Evolutionary conservation across 768 basidiomycete genomes (phyloP), one percentile per base, ranked within the genome.

Genomic region (Termitomyces sp.): DNA sequence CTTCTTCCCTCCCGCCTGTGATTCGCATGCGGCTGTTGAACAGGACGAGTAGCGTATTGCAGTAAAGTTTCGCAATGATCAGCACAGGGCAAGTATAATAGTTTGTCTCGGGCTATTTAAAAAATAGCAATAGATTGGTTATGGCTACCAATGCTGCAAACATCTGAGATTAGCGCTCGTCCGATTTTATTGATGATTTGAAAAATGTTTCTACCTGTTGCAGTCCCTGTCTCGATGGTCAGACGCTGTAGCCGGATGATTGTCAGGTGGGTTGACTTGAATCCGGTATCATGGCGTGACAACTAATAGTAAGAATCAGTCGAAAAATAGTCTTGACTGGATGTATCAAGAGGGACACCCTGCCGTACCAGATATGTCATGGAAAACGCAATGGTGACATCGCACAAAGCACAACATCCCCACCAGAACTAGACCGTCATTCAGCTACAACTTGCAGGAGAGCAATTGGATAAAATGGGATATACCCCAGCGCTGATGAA

Each of bases 11-110:
- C 4, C 68, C 64, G 4, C 66, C 67, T 9, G 60, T 48, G 18
- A 70, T 69, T 3, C 64, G 65, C 55, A 68, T 64, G 3, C 71
- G 67, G 41, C 63, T 65, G 58, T 72, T 72, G 60, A 72, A 67
- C 3, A 71, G 57, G 8, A 68, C 69, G 27, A 73, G 64, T 4
- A 73, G 57, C 1, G 69, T 68, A 41, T 73, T 73, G 27, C 69
- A 68, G 57, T 71, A 71, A 9, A 73, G 57, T 45, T 71, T 70
- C 12, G 69, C 67, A 31, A 71, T 64, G 50, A 68, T 62, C 16
- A 65, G 57, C 13, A 64, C 67, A 3, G 70, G 68, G 12, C 64
- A 64, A 12, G 63, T 63, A 57, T 69, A 67, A 51, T 68, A 69
- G 22, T 66, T 67, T 4, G 67, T 68, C 11, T 67, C n/a, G 0